Evolutionary conservation across 1,284 basidiomycete species (phyloP).

Genomic region (Chalciporus sp.): DNA sequence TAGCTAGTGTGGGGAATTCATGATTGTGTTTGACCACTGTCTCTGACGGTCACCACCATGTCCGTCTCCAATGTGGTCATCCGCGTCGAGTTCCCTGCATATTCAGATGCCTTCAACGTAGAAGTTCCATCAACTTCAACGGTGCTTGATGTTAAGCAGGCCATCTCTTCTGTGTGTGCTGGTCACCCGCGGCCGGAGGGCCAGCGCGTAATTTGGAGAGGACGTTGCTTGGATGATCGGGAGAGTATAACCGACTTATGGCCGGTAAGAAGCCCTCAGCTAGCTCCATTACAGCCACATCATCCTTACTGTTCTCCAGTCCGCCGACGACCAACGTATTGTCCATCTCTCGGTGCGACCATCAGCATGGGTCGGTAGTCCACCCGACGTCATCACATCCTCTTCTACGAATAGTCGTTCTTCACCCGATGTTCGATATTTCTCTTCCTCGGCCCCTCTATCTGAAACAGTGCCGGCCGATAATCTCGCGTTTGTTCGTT

Average conservation of each 20-base stretch:
- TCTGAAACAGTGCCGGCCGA: slow-evolving; percentile 1
- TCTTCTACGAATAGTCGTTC: not conserved
- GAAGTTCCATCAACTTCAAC: slow-evolving; percentile 50
- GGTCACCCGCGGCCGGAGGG: slow-evolving; percentile 69
- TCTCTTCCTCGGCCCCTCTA: not conserved
- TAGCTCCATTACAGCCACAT: slow-evolving; percentile 9
- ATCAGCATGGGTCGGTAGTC: slow-evolving; percentile 64
- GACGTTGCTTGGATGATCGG: slow-evolving; percentile 63
- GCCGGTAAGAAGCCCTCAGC: slow-evolving; percentile 51
- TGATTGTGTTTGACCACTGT: not conserved
- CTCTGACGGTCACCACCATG: slow-evolving; percentile 26
- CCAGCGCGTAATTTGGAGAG: slow-evolving; percentile 75
- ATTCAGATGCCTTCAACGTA: slow-evolving; percentile 65
- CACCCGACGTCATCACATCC: slow-evolving; percentile 38
- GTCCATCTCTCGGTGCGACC: slow-evolving; percentile 78
- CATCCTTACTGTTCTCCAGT: slow-evolving; percentile 40
- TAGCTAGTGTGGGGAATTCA: slow-evolving; percentile 14
- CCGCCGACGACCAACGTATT: slow-evolving; percentile 55
- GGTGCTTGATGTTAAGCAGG: slow-evolving; percentile 66
- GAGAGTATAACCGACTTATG: slow-evolving; percentile 69
- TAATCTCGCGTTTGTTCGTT: slow-evolving; percentile 43
- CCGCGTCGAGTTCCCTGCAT: slow-evolving; percentile 73
- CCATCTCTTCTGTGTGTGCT: slow-evolving; percentile 60
- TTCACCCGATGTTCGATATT: slow-evolving; percentile 5
- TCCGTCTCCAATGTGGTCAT: slow-evolving; percentile 51